Base-by-base conservation (phyloP, 1,284 basidiomycete species). In the Sporisorium graminicola region DNA sequence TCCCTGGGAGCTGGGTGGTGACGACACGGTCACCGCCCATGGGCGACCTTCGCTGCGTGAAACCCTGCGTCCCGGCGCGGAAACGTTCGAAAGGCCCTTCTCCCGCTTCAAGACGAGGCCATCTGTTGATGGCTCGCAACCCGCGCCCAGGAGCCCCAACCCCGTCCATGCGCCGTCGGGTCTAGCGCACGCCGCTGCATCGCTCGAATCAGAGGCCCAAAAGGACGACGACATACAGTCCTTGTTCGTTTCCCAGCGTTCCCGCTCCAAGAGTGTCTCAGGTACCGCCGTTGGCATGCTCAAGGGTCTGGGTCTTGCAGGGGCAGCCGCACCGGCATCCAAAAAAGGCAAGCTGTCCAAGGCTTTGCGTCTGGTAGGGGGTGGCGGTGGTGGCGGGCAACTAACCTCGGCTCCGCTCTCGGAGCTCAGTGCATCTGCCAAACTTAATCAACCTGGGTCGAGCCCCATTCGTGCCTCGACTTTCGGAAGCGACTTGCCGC, bases 281-380 rank as follows among this genome's bases (percentile, higher is more conserved):
- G 75, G 44, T 40, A 74, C 54, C 47, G 78, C 81, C n/a, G 79
- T 73, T 9, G 73, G 81, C 49, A 68, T 82, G 72, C 47, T 81
- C 35, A 82, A 82, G 47, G 81, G 81, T 37, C 74, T 81, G 8
- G 81, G 81, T 18, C 61, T 82, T 2, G 72, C 78, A 1, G 58
- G 62, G 8, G 77, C 77, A 16, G 78, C 78, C 13, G 65, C 67
- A 16, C 77, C 79, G 20, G 66, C 77, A 5, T 68, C 65, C 29
- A 79, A 76, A 61, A 79, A 81, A 59, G 67, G 62, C 55, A 80
- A 80, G 57, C 70, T 82, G 50, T 78, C 68, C 43, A 82, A 81
- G 52, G 80, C 80, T 0, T 62, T 82, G 56, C 71, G 77, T 12
- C 44, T 72, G 3, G 78, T 75, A 3, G 71, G 71, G n/a, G 52